Percentiles rank a stretch among this genome's conserved stretches.
These are phyloP conservation scores for Crithidia sp. DNA, from an alignment of 208 protist genomes.

Conservation along the genomic window DNA sequence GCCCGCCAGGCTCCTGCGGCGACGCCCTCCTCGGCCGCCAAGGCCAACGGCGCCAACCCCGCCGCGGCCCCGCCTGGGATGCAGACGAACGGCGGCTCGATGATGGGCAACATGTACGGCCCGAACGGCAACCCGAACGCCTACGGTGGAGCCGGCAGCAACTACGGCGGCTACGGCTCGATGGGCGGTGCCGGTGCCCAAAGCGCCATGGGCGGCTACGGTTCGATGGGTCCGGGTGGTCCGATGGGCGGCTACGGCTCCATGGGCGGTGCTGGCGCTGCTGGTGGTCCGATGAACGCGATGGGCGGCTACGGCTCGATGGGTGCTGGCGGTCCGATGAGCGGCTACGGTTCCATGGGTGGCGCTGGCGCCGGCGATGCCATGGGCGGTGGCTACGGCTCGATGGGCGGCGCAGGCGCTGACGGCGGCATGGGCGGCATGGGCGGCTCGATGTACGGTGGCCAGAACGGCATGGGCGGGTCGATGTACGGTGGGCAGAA, in stretches of 20 bases:
- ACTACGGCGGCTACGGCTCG: conserved; percentile 16
- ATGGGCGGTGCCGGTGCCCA: conserved; percentile 10
- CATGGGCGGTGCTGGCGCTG: not conserved
- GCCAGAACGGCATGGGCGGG: not conserved
- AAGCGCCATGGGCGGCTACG: not conserved
- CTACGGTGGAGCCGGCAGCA: conserved; percentile 9
- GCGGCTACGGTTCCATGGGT: conserved; percentile 6
- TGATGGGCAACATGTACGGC: conserved; percentile 31
- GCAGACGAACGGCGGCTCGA: conserved; percentile 29
- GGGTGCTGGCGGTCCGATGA: conserved; percentile 1
- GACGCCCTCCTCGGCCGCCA: too few relatives aligned
- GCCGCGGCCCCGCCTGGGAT: conserved; percentile 6
- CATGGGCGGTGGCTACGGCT: conserved; percentile 18
- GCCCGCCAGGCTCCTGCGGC: not conserved
- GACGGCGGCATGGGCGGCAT: conserved; percentile 3
- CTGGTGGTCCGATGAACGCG: conserved; percentile 9
- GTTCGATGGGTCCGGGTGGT: not conserved
- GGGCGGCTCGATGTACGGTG: conserved; percentile 21
- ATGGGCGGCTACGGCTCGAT: conserved; percentile 24
- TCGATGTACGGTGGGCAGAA: conserved; percentile 16
- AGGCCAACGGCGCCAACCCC: too few relatives aligned
- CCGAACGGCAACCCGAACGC: conserved; percentile 1
- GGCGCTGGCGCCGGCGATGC: conserved; percentile 8
- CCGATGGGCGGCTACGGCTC: conserved; percentile 10
- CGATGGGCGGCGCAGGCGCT: not conserved